Conservation (phyloP, 768 basidiomycete species). For the Flagelloscypha sp. region DNA sequence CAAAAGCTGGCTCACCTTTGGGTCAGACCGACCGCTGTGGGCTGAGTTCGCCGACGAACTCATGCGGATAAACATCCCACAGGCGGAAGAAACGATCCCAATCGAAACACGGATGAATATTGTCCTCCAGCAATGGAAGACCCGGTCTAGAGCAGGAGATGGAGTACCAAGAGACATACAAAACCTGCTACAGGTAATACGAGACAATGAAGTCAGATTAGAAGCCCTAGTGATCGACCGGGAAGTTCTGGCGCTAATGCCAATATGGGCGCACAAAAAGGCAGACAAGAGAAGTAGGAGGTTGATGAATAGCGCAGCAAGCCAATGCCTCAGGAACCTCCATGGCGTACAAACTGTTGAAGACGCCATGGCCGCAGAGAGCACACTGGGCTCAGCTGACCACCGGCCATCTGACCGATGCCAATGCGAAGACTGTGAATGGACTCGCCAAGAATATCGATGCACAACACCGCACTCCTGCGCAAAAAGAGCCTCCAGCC, state of each 20-base stretch:
- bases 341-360: conserved; percentile 11
- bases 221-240: conserved; percentile 9
- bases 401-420: conserved; percentile 2
- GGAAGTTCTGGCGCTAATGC: conserved; percentile 11
- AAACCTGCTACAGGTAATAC: conserved; percentile 13
- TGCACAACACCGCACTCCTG: conserved; percentile 16
- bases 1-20: conserved; percentile 12
- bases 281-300: conserved; percentile 2
- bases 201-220: conserved; percentile 12
- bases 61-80: neutral
- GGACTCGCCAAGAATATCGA: neutral
- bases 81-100: neutral
- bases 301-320: conserved; percentile 3
- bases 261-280: conserved; percentile 25
- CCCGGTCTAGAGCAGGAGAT: neutral
- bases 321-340: conserved; percentile 10
- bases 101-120: neutral
- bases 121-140: conserved; percentile 5
- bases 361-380: neutral
- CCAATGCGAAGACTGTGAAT: neutral
- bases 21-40: conserved; percentile 18
- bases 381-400: conserved; percentile 1
- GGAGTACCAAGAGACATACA: conserved; percentile 10
- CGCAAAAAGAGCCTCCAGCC: conserved; percentile 4
- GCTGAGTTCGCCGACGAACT: conserved; percentile 19